These are phyloP conservation scores for Alternaria dauci DNA, from an alignment of 2,329 filamentous ascomycete genomes.

Conservation along the genomic window DNA sequence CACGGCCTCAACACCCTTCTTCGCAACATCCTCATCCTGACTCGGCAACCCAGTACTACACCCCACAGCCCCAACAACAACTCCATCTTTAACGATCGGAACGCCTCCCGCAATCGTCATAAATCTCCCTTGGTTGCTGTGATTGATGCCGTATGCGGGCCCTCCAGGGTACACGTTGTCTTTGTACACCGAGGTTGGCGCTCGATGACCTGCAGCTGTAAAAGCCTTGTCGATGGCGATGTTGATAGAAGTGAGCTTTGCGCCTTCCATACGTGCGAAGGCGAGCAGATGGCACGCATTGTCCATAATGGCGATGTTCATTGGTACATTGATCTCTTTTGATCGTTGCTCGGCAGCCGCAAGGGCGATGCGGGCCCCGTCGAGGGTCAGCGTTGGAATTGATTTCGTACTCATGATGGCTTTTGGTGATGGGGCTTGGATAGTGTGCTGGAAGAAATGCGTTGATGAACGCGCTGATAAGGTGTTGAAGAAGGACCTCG, in stretches of 20 bases:
- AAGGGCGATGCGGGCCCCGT: constrained; percentile 48
- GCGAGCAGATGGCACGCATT: constrained; percentile 56
- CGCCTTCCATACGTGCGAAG: constrained; percentile 59
- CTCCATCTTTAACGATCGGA: constrained; percentile 58
- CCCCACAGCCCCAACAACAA: constrained; percentile 63
- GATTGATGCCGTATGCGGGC: constrained; percentile 60
- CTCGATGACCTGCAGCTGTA: constrained; percentile 64
- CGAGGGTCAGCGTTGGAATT: constrained; percentile 45
- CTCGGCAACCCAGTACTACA: constrained; percentile 64
- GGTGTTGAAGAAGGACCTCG: background rate
- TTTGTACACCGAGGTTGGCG: constrained; percentile 62
- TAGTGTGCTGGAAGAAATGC: background rate
- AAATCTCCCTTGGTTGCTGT: constrained; percentile 63
- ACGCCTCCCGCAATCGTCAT: constrained; percentile 64
- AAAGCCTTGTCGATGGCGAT: constrained; percentile 71
- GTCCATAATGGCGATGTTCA: constrained; percentile 63
- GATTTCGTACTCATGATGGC: constrained; percentile 44
- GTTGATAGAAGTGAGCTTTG: constrained; percentile 61
- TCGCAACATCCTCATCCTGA: constrained; percentile 64
- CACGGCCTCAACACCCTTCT: constrained; percentile 61
- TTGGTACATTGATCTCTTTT: constrained; percentile 49
- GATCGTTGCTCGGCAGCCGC: constrained; percentile 49
- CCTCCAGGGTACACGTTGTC: constrained; percentile 64
- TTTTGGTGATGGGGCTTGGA: background rate
- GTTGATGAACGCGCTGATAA: background rate